Evolutionary conservation across 2,329 filamentous ascomycete genomes (phyloP), one percentile per base, ranked within the genome.

Genomic region (Torrubiella hemipterigena): DNA sequence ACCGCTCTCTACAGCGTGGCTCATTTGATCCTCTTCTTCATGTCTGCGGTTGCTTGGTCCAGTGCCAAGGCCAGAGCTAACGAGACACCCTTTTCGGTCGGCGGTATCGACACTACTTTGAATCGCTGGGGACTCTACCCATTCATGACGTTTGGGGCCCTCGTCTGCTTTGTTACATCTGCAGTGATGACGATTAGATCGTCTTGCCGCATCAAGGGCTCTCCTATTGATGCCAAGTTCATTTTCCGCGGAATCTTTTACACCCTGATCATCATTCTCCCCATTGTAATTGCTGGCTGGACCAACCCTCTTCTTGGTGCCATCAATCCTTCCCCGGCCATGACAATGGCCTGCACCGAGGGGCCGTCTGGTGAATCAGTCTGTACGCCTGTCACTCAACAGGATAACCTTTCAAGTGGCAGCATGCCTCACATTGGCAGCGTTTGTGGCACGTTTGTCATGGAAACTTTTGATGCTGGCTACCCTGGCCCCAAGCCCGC

Each of bases 231-330:
- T 11, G 32, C 42, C 7, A 24, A 37, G 5, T 51, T 47, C 28
- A 30, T 51, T 34, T 44, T 49, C 15, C 43, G 39, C 3, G 37
- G 45, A 26, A 18, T 44, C n/a, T 31, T 40, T 15, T 36, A 44
- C 21, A 42, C 47, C 6, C 23, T 50, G 6, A 17, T 47, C n/a
- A 10, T 44, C 5, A 33, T 42, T 21, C 20, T 36, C 2, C 35
- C 45, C 7, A 17, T 43, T 15, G 13, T 43, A 3, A 25, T 32
- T 13, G 9, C 43, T 4, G 38, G 38, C 27, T 46, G 40, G 42
- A 19, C 36, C 3, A 13, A 17, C 10, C 23, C 15, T 7, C 4
- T 8, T 16, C 23, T 13, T 8, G 9, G 10, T 6, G 22, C 22
- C 22, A 24, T 13, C 18, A 18, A 19, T 22, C n/a, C 9, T 9